Conservation (phyloP, 1,284 basidiomycete species). For the Irpex sp. region DNA sequence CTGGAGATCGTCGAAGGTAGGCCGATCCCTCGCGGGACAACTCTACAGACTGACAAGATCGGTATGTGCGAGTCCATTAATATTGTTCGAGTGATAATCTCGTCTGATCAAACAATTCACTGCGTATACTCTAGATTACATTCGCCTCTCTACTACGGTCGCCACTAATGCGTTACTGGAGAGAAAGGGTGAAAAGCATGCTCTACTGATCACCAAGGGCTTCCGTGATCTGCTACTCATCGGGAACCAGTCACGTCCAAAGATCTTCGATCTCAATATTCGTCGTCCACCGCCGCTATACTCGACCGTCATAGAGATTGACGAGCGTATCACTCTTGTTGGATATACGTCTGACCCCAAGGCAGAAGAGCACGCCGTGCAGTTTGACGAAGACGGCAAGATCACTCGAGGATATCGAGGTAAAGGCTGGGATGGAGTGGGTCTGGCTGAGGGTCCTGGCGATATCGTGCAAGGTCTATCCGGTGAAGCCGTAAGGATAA, state of each 20-base stretch:
- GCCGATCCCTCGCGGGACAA: slow-evolving; percentile 60
- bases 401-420: slow-evolving; percentile 72
- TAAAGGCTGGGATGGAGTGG: slow-evolving; percentile 63
- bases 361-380: slow-evolving; percentile 69
- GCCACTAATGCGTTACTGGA: slow-evolving; percentile 96
- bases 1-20: slow-evolving; percentile 75
- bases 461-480: slow-evolving; percentile 80
- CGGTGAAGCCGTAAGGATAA: slow-evolving; percentile 88
- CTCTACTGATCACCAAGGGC: slow-evolving; percentile 88
- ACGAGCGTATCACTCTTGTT: slow-evolving; percentile 92
- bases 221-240: slow-evolving; percentile 91
- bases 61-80: no score
- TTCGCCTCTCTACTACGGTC: slow-evolving; percentile 91
- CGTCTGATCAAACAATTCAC: no score
- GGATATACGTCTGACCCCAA: slow-evolving; percentile 90
- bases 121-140: slow-evolving; percentile 70
- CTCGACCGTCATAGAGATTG: slow-evolving; percentile 80
- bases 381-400: slow-evolving; percentile 69
- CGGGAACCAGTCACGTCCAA: slow-evolving; percentile 90
- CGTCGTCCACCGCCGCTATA: slow-evolving; percentile 80
- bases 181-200: slow-evolving; percentile 89
- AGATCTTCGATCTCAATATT: slow-evolving; percentile 87
- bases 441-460: slow-evolving; percentile 71
- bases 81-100: no score
- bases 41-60: slow-evolving; percentile 80